Evolutionary conservation across 2,329 filamentous ascomycete species (phyloP).

Genomic region (Nemania sp.): DNA sequence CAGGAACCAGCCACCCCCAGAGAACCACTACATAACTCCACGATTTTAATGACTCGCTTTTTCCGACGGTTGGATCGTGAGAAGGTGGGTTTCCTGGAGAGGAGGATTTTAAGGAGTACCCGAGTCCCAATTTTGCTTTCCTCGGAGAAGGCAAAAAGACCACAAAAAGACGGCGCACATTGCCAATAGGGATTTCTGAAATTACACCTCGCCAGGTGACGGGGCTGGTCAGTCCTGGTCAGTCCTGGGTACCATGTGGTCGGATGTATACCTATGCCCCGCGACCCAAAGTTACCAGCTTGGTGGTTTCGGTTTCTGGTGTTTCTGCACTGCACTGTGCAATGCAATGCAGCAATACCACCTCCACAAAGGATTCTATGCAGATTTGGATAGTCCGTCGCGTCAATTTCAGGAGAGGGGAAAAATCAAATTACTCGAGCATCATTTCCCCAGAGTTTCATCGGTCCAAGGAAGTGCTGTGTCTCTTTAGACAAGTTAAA

Average conservation of each 20-base stretch:
- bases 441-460: background rate
- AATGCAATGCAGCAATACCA: too few relatives aligned
- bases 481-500: background rate
- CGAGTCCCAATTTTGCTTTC: constrained; percentile 9
- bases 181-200: background rate
- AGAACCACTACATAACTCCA: constrained; percentile 5
- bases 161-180: background rate
- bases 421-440: constrained; percentile 15
- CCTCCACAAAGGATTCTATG: constrained; percentile 6
- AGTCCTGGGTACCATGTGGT: background rate
- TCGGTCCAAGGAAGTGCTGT: background rate
- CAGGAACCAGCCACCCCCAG: background rate
- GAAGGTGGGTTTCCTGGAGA: constrained; percentile 23
- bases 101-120: background rate
- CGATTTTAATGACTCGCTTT: constrained; percentile 19
- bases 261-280: background rate
- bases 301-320: background rate
- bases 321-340: background rate
- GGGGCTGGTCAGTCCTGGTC: too few relatives aligned
- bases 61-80: background rate
- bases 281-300: background rate
- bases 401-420: background rate
- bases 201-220: too few relatives aligned
- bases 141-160: background rate
- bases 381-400: constrained; percentile 2